A percentile compares a stretch with the other conserved stretches of the same genome.
Conservation (phyloP, 2,329 filamentous ascomycete genomes). For the Elsinoe fawcettii region DNA sequence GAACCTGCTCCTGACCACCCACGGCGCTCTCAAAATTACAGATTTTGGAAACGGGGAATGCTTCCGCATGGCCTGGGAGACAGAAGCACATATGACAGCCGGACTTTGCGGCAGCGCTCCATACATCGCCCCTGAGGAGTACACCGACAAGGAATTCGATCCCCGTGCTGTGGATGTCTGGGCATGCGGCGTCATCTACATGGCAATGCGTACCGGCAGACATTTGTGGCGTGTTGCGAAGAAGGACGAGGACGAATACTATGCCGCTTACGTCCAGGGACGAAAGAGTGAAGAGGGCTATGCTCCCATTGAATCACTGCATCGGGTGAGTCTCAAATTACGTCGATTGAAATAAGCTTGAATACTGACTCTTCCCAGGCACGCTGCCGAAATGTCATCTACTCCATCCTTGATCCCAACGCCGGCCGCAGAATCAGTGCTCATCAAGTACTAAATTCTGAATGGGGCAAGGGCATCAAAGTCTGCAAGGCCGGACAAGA, state of each 20-base stretch:
- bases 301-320: slow-evolving; percentile 87
- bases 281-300: slow-evolving; percentile 92
- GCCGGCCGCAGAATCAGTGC: slow-evolving; percentile 86
- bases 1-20: slow-evolving; percentile 86
- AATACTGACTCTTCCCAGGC: slow-evolving; percentile 50
- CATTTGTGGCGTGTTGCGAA: slow-evolving; percentile 96
- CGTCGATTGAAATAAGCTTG: slow-evolving; percentile 3
- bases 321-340: slow-evolving; percentile 61
- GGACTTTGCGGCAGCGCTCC: slow-evolving; percentile 93
- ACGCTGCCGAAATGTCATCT: slow-evolving; percentile 96
- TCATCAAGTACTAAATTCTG: slow-evolving; percentile 92
- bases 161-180: slow-evolving; percentile 96
- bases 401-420: slow-evolving; percentile 95
- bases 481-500: slow-evolving; percentile 95
- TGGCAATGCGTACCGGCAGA: slow-evolving; percentile 96
- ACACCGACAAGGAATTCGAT: slow-evolving; percentile 90
- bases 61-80: slow-evolving; percentile 99
- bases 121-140: slow-evolving; percentile 96
- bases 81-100: slow-evolving; percentile 95
- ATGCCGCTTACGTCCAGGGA: slow-evolving; percentile 85
- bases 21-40: slow-evolving; percentile 91
- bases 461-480: slow-evolving; percentile 97
- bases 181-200: slow-evolving; percentile 98
- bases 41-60: slow-evolving; percentile 99
- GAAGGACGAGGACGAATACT: slow-evolving; percentile 96